Evolutionary conservation across 805 yeast species (phyloP), one percentile per base, ranked within the genome.

Genomic region (Jamesozyma gamospora): DNA sequence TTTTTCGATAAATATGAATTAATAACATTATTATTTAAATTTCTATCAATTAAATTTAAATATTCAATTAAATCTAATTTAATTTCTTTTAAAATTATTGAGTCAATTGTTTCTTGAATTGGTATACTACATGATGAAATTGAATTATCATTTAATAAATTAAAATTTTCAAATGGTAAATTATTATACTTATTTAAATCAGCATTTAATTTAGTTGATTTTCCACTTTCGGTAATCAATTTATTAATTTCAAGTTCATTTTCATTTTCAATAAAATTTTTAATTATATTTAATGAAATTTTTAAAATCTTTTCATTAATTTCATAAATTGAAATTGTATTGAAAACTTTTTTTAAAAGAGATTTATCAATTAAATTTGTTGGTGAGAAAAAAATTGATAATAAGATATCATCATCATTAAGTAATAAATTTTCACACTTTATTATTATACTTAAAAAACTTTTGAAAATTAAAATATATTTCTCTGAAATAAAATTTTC

Each of bases 31-130:
- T 28, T 40, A 14, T 28, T 36, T 32, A 34, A 42, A 37, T 15
- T 37, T 3, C 41, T 18, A 24, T 40, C 40, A 1, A 44, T 44
- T 4, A 42, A 35, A 18, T 36, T 38, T 11, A 49, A 28, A 28
- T 46, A 49, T 8, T 43, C 43, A 25, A 45, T 41, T 16, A 49
- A 28, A 34, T 46, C 50, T 16, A 32, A 44, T 32, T 38, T 40
- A n/a, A 47, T 39, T n/a, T 38, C 29, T 26, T 41, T 33, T 12
- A 24, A 14, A 19, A 44, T 12, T n/a, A 19, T 18, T 3, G 26
- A 12, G 19, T 43, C 33, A 5, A 37, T 32, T 15, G 32, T 27
- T n/a, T 30, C 34, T 27, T 40, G 29, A 15, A 40, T 32, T 15
- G 28, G 6, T 4, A 26, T 6, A 9, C n/a, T 8, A 8, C 9